Percentiles rank a stretch among this genome's conserved stretches.
These are phyloP conservation scores for Limtongia smithiae DNA, from an alignment of 805 yeast species.

Conservation along the genomic window DNA sequence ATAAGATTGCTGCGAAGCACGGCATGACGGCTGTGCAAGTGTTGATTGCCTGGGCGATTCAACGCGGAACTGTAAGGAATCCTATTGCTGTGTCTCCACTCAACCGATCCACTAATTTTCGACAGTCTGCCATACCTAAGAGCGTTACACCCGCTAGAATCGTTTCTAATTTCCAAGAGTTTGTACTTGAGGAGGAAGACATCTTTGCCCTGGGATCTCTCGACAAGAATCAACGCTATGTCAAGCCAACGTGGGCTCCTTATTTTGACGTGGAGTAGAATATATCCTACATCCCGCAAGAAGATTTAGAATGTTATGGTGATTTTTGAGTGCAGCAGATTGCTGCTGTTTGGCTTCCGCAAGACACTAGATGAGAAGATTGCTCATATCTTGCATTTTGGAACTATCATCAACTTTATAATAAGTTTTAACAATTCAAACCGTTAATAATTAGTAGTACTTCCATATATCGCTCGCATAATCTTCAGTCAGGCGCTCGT, in stretches of 20 bases:
- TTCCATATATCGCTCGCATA: constrained; percentile 45
- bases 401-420: too few species aligned
- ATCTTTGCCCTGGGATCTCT: constrained; percentile 36
- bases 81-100: constrained; percentile 46
- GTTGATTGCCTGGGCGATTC: constrained; percentile 55
- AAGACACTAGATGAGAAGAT: too few species aligned
- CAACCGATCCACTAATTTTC: not conserved
- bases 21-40: constrained; percentile 61
- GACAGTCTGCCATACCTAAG: constrained; percentile 54
- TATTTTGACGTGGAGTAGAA: not conserved
- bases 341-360: too few species aligned
- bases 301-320: too few species aligned
- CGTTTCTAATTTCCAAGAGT: constrained; percentile 40
- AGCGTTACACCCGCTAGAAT: constrained; percentile 66
- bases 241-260: constrained; percentile 19
- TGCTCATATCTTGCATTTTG: too few species aligned
- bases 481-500: constrained; percentile 58
- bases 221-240: constrained; percentile 2
- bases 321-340: too few species aligned
- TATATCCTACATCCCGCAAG: too few species aligned
- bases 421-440: too few species aligned
- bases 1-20: constrained; percentile 55
- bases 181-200: constrained; percentile 45
- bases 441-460: constrained; percentile 2
- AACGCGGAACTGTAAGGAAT: constrained; percentile 60